phyloP scores from a whole-genome alignment of 1,284 basidiomycete genomes.

The Fomitiporia mediterranea region DNA sequence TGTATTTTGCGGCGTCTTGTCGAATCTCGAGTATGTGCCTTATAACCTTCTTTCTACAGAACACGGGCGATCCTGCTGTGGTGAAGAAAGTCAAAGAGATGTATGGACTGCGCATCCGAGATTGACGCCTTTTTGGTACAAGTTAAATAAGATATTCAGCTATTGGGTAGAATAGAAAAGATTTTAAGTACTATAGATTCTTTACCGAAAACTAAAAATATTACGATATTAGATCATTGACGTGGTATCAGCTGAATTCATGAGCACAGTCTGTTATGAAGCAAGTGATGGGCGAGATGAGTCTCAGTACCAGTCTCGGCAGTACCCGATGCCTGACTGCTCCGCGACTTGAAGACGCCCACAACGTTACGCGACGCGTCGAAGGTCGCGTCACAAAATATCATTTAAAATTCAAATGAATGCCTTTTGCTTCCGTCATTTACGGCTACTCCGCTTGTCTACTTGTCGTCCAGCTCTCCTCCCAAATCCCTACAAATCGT shows the following conservation, averaged over 20 bases:
- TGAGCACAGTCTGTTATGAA: background rate
- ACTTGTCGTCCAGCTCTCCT: background rate
- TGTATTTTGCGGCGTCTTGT: too few species aligned
- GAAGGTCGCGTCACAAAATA: too few species aligned
- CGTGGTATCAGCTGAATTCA: too few species aligned
- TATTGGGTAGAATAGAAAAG: too few species aligned
- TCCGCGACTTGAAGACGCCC: background rate
- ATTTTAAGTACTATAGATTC: too few species aligned
- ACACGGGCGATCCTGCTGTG: slow-evolving; percentile 30
- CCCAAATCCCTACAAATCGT: too few species aligned
- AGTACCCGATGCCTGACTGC: too few species aligned
- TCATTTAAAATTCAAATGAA: background rate
- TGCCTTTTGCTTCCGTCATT: background rate
- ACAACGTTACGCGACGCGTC: slow-evolving; percentile 1
- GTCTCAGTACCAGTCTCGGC: background rate
- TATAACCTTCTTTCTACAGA: slow-evolving; percentile 23
- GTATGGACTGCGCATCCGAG: slow-evolving; percentile 23
- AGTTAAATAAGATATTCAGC: too few species aligned
- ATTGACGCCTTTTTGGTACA: too few species aligned
- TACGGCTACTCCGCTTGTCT: background rate
- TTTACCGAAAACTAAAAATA: too few species aligned
- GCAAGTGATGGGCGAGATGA: background rate
- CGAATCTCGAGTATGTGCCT: too few species aligned
- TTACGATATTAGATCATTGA: too few species aligned
- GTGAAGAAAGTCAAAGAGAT: slow-evolving; percentile 30